phyloP scores from a whole-genome alignment of 2,329 filamentous ascomycete genomes.

The Knoxdaviesia capensis region DNA sequence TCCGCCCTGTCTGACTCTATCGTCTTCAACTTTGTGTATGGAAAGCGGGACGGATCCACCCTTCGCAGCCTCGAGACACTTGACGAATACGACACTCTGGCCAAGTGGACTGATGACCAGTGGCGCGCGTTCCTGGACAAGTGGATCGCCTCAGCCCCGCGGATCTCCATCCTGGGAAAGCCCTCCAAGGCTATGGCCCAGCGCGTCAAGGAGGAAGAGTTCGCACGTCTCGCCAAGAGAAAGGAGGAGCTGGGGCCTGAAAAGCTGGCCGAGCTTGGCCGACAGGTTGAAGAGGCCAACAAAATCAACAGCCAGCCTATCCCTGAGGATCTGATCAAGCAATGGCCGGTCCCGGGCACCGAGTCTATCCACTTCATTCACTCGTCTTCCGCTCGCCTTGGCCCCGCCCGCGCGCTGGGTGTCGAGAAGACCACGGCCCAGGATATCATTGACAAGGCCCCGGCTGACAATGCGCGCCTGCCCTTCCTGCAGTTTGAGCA shows the following conservation, averaged over 20 bases:
- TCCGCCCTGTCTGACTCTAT: conserved; percentile 68
- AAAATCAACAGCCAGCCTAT: conserved; percentile 76
- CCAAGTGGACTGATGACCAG: conserved; percentile 61
- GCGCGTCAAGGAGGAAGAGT: conserved; percentile 65
- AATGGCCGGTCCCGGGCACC: conserved; percentile 64
- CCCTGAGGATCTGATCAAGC: conserved; percentile 58
- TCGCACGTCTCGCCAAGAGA: conserved; percentile 57
- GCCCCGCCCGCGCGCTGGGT: conserved; percentile 54
- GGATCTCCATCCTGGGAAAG: conserved; percentile 73
- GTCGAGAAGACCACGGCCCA: conserved; percentile 50
- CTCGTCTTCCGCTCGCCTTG: conserved; percentile 66
- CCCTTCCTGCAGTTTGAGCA: conserved; percentile 89
- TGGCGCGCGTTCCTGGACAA: conserved; percentile 69
- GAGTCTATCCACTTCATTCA: conserved; percentile 92
- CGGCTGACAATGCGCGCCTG: conserved; percentile 2
- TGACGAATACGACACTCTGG: conserved; percentile 45
- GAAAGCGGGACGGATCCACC: conserved; percentile 63
- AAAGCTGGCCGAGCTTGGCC: conserved; percentile 53
- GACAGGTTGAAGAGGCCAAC: conserved; percentile 67
- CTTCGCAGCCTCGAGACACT: conserved; percentile 38
- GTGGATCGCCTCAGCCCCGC: conserved; percentile 70
- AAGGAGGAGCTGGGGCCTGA: conserved; percentile 64
- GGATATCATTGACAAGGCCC: conserved; percentile 43
- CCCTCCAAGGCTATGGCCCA: conserved; percentile 64
- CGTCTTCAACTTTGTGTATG: conserved; percentile 85